Conservation (phyloP, 768 basidiomycete genomes). For the Lactarius trivialis region DNA sequence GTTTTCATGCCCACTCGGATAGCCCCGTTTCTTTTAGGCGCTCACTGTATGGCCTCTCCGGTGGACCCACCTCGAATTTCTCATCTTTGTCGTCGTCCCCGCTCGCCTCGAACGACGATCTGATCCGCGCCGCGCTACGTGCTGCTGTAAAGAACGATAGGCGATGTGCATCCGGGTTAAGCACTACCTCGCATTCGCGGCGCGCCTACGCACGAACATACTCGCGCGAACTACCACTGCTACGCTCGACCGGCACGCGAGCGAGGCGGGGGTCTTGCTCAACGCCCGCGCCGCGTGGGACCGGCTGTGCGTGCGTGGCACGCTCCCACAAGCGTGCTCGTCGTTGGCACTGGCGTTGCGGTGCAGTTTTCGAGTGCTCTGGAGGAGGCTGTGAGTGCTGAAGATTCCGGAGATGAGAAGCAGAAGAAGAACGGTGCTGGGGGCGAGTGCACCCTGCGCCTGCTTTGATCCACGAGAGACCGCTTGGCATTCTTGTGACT, state of each 20-base stretch:
- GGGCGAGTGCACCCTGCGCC: background rate
- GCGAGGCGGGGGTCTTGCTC: slow-evolving; percentile 59
- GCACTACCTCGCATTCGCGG: slow-evolving; percentile 58
- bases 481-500: slow-evolving; percentile 23
- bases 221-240: slow-evolving; percentile 87
- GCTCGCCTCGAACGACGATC: slow-evolving; percentile 26
- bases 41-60: slow-evolving; percentile 31
- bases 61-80: slow-evolving; percentile 26
- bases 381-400: slow-evolving; percentile 24
- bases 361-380: slow-evolving; percentile 38
- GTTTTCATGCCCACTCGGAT: slow-evolving; percentile 27
- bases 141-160: slow-evolving; percentile 85
- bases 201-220: slow-evolving; percentile 65
- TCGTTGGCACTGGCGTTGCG: slow-evolving; percentile 81
- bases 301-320: slow-evolving; percentile 63
- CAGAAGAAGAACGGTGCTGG: background rate
- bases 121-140: slow-evolving; percentile 49
- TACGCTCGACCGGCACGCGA: slow-evolving; percentile 76
- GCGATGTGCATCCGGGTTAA: slow-evolving; percentile 55
- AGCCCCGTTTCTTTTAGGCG: background rate
- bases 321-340: slow-evolving; percentile 51
- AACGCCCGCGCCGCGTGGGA: slow-evolving; percentile 81
- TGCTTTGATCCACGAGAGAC: slow-evolving; percentile 27
- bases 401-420: slow-evolving; percentile 23
- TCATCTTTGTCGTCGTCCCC: slow-evolving; percentile 1